phyloP scores from a whole-genome alignment of 2,329 filamentous ascomycete genomes.

The Trichoderma sp. region DNA sequence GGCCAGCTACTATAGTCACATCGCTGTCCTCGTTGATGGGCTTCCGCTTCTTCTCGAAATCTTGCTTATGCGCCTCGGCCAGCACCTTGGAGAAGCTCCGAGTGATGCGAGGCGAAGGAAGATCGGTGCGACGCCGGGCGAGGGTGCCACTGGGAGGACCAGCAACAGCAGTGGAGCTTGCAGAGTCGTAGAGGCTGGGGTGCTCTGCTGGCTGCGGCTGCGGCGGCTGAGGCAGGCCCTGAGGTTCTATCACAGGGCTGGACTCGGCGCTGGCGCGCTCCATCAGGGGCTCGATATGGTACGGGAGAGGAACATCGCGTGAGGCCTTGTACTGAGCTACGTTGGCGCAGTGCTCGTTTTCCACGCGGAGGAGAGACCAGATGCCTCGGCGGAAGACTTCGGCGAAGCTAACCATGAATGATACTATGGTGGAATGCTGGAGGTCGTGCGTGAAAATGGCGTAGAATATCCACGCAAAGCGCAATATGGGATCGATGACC shows the following conservation, averaged over 20 bases:
- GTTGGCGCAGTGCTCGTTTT: constrained; percentile 96
- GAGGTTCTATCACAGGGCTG: constrained; percentile 30
- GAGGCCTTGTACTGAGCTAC: constrained; percentile 88
- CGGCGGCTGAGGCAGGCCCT: constrained; percentile 27
- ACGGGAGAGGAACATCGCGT: constrained; percentile 84
- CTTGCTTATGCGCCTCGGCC: constrained; percentile 82
- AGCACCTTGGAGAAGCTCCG: constrained; percentile 65
- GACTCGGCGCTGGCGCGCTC: constrained; percentile 47
- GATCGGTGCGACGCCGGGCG: constrained; percentile 42
- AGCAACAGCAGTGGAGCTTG: constrained; percentile 34
- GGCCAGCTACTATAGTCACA: constrained; percentile 36
- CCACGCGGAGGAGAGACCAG: constrained; percentile 91
- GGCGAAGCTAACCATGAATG: constrained; percentile 76
- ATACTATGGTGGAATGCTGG: constrained; percentile 81
- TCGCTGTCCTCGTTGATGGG: constrained; percentile 38
- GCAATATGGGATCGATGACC: constrained; percentile 77
- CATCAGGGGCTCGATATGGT: constrained; percentile 60
- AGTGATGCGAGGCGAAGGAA: constrained; percentile 28
- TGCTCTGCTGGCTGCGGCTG: constrained; percentile 8
- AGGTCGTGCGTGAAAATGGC: constrained; percentile 77
- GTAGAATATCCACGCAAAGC: constrained; percentile 95
- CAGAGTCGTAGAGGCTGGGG: constrained; percentile 25
- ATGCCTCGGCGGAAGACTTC: constrained; percentile 85
- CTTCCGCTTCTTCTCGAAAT: constrained; percentile 80
- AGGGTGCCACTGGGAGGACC: constrained; percentile 31